Conservation (phyloP, 2,329 filamentous ascomycete species). For the Aspergillus tanneri region DNA sequence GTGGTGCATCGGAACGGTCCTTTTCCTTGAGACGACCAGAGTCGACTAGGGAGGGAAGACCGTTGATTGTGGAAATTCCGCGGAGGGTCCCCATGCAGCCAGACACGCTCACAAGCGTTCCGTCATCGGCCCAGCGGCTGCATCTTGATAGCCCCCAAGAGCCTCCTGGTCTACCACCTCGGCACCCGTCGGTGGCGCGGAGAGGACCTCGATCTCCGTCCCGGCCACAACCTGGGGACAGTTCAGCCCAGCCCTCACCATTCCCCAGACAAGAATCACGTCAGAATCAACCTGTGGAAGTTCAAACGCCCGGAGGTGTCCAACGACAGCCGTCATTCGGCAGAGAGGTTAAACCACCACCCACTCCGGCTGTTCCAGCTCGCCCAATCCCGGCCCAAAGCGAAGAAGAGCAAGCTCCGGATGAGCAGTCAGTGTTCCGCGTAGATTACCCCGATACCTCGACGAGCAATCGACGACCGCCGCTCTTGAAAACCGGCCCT, state of each 20-base stretch:
- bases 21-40: slow-evolving; percentile 29
- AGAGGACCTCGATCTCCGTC: slow-evolving; percentile 26
- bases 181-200: slow-evolving; percentile 29
- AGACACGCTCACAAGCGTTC: slow-evolving; percentile 24
- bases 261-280: slow-evolving; percentile 18
- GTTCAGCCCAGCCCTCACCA: slow-evolving; percentile 15
- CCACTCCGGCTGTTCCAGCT: slow-evolving; percentile 19
- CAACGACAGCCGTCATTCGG: slow-evolving; percentile 31
- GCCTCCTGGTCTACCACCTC: slow-evolving; percentile 52
- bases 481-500: slow-evolving; percentile 69
- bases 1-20: slow-evolving; percentile 33
- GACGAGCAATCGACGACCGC: slow-evolving; percentile 78
- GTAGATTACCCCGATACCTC: slow-evolving; percentile 80
- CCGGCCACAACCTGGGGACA: slow-evolving; percentile 16
- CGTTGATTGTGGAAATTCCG: slow-evolving; percentile 35
- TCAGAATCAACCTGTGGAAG: slow-evolving; percentile 14
- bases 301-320: slow-evolving; percentile 21
- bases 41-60: slow-evolving; percentile 30
- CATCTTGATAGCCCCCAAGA: slow-evolving; percentile 38
- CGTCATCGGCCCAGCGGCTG: slow-evolving; percentile 45
- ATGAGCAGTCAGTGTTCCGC: slow-evolving; percentile 53
- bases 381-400: slow-evolving; percentile 50
- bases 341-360: slow-evolving; percentile 24
- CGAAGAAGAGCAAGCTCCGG: slow-evolving; percentile 49
- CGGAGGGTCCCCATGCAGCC: slow-evolving; percentile 20